phyloP scores from a whole-genome alignment of 805 yeast genomes.

The Saccharomyces mikatae region DNA sequence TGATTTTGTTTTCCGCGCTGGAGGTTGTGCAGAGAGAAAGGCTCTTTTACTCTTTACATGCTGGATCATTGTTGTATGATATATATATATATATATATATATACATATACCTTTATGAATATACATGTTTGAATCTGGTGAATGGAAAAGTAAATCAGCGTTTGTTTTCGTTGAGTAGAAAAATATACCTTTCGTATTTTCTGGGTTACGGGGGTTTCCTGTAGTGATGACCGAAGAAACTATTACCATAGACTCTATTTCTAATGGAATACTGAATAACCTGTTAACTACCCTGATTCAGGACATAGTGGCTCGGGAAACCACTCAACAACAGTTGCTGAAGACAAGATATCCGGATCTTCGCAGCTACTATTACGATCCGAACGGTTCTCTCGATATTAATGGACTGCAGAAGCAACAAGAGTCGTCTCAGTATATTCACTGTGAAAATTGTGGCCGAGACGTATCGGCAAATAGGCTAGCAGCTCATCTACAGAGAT shows the following conservation, averaged over 20 bases:
- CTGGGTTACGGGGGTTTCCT: neutral
- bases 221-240: slow-evolving; percentile 6
- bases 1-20: neutral
- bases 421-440: slow-evolving; percentile 46
- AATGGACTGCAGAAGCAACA: slow-evolving; percentile 25
- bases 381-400: slow-evolving; percentile 22
- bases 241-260: slow-evolving; percentile 17
- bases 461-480: slow-evolving; percentile 85
- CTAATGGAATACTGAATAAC: slow-evolving; percentile 19
- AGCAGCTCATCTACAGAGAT: slow-evolving; percentile 88
- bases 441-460: slow-evolving; percentile 74
- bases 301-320: slow-evolving; percentile 26
- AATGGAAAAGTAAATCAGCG: neutral
- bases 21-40: neutral
- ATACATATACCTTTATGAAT: neutral
- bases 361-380: slow-evolving; percentile 22
- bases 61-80: neutral
- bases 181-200: neutral
- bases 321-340: slow-evolving; percentile 17
- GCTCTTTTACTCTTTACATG: neutral
- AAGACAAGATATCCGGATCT: slow-evolving; percentile 18
- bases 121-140: neutral
- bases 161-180: neutral
- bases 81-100: neutral
- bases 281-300: slow-evolving; percentile 25